Evolutionary conservation across 192 early-diverging fungal species (phyloP), one percentile per base, ranked within the genome.

Genomic region (Kappamyces sp.): DNA sequence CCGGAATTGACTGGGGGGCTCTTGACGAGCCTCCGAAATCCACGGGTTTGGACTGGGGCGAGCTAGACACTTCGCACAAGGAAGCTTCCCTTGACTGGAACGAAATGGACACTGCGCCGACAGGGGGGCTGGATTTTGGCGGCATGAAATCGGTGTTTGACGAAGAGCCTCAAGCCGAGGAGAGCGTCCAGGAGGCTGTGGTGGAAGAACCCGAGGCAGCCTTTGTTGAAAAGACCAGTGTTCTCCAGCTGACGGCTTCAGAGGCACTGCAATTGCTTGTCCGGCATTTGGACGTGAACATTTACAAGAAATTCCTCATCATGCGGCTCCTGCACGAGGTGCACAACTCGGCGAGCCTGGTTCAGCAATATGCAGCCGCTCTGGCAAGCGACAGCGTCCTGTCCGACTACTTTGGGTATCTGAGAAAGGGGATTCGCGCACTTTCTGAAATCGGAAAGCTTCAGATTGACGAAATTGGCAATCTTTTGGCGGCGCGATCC

Each of bases 291-390:
- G 70, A 71, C 58, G 40, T 84, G 33, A 47, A 64, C 5, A 31
- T 72, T 7, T 87, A 84, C 66, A 84, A 87, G 58, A 76, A 76
- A 66, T 66, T 76, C n/a, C 52, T 87, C 50, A 74, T 72, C 1
- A 83, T 83, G 58, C 69, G 80, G 15, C 69, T 86, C 54, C 58
- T 86, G 34, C 83, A 87, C 65, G 74, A 73, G 39, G 53, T 74
- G 5, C 67, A 75, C 58, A 65, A 81, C 47, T 73, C 72, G 2
- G 60, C 69, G 3, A 64, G 64, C 6, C 64, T 65, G 31, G 70
- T 87, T 4, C 76, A 72, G 1, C 39, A 72, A 40, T 71, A 86
- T 58, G 60, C 65, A 53, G 72, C 72, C 41, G 49, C 76, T 32
- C 65, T 86, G 13, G 34, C 66, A 15, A 62, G 54, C n/a, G 80